Evolutionary conservation across 2,329 filamentous ascomycete genomes (phyloP), one percentile per base, ranked within the genome.

Genomic region (Geoglossum cookeanum): DNA sequence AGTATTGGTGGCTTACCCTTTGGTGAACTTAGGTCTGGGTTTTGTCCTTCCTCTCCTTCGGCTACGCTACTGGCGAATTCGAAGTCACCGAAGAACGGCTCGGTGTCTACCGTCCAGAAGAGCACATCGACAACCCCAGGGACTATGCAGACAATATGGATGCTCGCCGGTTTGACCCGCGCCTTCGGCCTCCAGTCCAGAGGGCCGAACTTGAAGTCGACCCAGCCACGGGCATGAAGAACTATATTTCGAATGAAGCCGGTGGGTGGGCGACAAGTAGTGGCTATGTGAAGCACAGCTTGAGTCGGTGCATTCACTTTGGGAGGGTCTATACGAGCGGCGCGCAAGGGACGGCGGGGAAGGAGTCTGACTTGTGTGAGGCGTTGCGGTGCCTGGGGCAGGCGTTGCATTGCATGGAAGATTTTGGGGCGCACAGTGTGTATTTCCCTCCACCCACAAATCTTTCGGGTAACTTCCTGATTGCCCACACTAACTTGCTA

Each of bases 181-280:
- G 92, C 30, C 79, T 97, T 6, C 84, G 92, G 55, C 85, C 83
- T 0, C 90, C 90, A 0, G 81, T 97, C 7, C 73, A 80, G 59
- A 77, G 78, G 3, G 69, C 78, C 45, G 87, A 92, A 65, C 79
- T 86, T 22, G 81, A 86, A 59, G 78, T 92, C 58, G 87, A 92
- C 64, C 72, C 72, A 37, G 72, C 78, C 4, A 92, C 87, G 0
- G 90, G 90, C n/a, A 95, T 98, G 91, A 98, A 97, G 71, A 97
- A 97, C 68, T 98, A 98, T 69, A 97, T 98, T 63, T 83, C 91
- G 59, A 97, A 96, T 65, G 91, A 97, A 68, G 74, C 72, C 13
- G 87, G 89, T 3, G 78, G 80, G 45, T 96, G 90, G 86, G 87
- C 90, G 1, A 98, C 92, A 22, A 95, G 89, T 61, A 75, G 86